Percentiles rank a stretch among this genome's conserved stretches.
Evolutionary conservation across 805 yeast genomes (phyloP).

Genomic region (Pichia sporocuriosa): DNA sequence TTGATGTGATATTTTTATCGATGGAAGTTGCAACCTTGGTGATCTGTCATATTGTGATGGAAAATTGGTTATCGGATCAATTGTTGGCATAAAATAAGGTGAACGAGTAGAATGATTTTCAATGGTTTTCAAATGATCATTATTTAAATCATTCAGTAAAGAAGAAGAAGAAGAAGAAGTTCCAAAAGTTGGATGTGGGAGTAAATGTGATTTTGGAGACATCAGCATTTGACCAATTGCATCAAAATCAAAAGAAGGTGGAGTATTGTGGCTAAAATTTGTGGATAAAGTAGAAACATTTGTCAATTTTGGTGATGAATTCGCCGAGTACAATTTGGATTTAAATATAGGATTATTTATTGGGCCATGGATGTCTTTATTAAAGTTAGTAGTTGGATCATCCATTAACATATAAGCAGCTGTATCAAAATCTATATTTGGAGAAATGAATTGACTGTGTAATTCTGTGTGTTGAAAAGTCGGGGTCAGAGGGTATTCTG

Average conservation of each 20-base stretch:
- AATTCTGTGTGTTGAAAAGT: not conserved
- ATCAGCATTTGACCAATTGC: conserved; percentile 10
- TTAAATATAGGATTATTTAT: too few species aligned
- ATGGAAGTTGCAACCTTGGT: not conserved
- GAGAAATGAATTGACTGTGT: not conserved
- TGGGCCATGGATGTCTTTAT: not conserved
- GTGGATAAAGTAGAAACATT: too few species aligned
- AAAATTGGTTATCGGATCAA: too few species aligned
- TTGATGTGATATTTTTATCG: not conserved
- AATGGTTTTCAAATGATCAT: too few species aligned
- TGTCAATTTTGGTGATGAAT: too few species aligned
- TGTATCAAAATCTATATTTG: conserved; percentile 32
- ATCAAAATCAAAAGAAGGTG: conserved; percentile 10
- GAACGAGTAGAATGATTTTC: too few species aligned
- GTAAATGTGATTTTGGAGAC: conserved; percentile 3
- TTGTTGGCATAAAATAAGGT: too few species aligned
- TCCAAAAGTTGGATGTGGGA: not conserved
- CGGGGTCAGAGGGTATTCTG: conserved; percentile 1
- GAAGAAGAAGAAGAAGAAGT: too few species aligned
- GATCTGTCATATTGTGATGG: not conserved
- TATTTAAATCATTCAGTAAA: too few species aligned
- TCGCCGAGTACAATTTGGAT: too few species aligned
- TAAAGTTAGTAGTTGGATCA: not conserved
- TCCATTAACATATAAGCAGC: conserved; percentile 33
- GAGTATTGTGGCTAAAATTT: too few species aligned